Percentiles rank a stretch among this genome's conserved stretches.
Conservation (phyloP, 306 rosid genomes). For the Quillaja saponaria region DNA sequence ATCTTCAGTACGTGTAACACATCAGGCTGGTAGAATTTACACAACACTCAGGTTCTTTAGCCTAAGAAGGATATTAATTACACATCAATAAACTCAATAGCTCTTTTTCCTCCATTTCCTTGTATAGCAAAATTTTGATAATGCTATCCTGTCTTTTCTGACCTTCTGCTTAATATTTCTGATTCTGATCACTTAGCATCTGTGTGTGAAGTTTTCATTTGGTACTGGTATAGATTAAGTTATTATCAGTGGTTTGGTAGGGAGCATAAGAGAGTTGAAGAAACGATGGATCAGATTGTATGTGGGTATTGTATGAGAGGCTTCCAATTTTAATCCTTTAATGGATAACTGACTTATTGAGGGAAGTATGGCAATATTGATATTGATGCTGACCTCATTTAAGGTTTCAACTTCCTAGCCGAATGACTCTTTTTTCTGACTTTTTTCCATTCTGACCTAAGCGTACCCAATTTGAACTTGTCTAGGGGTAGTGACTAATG, state of each 20-base stretch:
- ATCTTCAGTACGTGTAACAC: constrained; percentile 23
- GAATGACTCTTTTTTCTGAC: too few relatives aligned
- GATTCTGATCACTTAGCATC: not conserved
- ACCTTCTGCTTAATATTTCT: constrained; percentile 1
- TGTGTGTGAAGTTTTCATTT: not conserved
- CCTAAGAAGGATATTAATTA: constrained; percentile 29
- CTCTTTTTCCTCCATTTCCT: constrained; percentile 33
- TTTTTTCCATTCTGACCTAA: too few relatives aligned
- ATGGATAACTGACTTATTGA: constrained; percentile 22
- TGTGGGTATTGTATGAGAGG: not conserved
- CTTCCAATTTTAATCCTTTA: not conserved
- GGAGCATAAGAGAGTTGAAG: constrained; percentile 3
- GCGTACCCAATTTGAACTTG: too few relatives aligned
- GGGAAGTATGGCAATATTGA: not conserved
- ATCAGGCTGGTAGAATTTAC: constrained; percentile 28
- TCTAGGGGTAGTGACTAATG: too few relatives aligned
- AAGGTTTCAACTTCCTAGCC: too few relatives aligned
- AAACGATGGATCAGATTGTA: not conserved
- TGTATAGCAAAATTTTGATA: constrained; percentile 38
- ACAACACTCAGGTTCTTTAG: constrained; percentile 33
- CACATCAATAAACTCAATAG: constrained; percentile 28
- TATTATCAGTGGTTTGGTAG: not conserved
- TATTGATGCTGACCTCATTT: constrained; percentile 15
- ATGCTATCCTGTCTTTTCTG: constrained; percentile 16
- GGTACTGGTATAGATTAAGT: not conserved